phyloP scores from a whole-genome alignment of 208 protist species.

The Porcisia deanei region DNA sequence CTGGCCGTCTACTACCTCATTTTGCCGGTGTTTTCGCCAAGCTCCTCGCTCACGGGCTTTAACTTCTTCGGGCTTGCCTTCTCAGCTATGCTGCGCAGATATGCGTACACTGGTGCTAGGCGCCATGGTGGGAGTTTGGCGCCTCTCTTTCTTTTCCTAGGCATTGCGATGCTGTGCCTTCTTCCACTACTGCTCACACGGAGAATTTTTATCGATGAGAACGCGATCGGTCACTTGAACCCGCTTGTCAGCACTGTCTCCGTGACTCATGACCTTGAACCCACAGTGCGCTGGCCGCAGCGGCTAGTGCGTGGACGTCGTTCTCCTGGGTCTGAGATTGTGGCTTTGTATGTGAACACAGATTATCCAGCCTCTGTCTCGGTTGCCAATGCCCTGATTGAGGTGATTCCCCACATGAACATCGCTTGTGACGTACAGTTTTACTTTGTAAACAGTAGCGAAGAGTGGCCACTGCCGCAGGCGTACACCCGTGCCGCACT shows the following conservation, averaged over 20 bases:
- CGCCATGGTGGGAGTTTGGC: conserved; percentile 41
- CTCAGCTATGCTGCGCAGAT: conserved; percentile 32
- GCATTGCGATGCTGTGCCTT: conserved; percentile 41
- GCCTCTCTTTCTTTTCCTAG: conserved; percentile 44
- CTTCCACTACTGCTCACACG: conserved; percentile 36
- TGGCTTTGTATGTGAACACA: conserved; percentile 69
- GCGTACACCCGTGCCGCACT: conserved; percentile 53
- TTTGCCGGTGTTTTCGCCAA: background rate
- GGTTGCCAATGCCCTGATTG: conserved; percentile 53
- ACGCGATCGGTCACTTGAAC: conserved; percentile 40
- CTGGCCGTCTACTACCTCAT: background rate
- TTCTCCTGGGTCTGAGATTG: conserved; percentile 63
- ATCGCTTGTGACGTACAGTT: conserved; percentile 65
- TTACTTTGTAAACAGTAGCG: conserved; percentile 54
- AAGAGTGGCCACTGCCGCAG: conserved; percentile 55
- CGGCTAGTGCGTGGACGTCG: conserved; percentile 56
- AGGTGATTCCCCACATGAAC: conserved; percentile 32
- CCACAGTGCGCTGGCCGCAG: conserved; percentile 22
- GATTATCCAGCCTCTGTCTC: conserved; percentile 37
- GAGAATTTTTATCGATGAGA: conserved; percentile 59
- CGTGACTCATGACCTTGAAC: conserved; percentile 13
- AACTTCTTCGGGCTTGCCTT: background rate
- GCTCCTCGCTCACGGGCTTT: background rate
- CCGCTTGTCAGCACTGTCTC: conserved; percentile 7
- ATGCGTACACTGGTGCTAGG: conserved; percentile 20